phyloP scores from a whole-genome alignment of 2,329 filamentous ascomycete genomes.

The Calonectria multiphialidica region DNA sequence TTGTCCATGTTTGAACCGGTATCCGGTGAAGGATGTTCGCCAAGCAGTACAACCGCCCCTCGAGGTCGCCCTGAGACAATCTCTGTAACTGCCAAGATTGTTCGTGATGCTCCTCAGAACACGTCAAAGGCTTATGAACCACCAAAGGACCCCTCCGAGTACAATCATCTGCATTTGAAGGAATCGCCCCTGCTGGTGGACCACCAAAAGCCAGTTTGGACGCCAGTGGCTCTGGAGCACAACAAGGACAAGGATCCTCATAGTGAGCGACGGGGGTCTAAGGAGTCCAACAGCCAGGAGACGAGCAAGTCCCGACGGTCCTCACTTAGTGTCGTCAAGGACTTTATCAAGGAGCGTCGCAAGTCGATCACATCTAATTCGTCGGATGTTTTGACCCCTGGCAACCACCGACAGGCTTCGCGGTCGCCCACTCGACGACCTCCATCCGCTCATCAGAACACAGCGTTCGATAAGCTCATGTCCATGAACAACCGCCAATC shows the following conservation, averaged over 20 bases:
- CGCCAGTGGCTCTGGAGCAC: conserved; percentile 43
- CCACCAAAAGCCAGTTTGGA: conserved; percentile 56
- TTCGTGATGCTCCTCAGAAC: conserved; percentile 71
- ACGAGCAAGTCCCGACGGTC: conserved; percentile 62
- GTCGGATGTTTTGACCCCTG: conserved; percentile 50
- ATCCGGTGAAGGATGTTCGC: conserved; percentile 34
- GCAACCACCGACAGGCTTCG: conserved; percentile 43
- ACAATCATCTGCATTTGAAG: conserved; percentile 63
- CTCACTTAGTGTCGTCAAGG: conserved; percentile 70
- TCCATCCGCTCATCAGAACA: conserved; percentile 59
- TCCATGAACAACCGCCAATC: conserved; percentile 75
- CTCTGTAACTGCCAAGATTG: conserved; percentile 88
- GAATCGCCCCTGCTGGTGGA: conserved; percentile 71
- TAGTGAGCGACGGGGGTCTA: conserved; percentile 61
- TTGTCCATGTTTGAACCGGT: conserved; percentile 66
- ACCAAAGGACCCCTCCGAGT: conserved; percentile 57
- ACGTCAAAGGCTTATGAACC: conserved; percentile 56
- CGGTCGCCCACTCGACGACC: conserved; percentile 62
- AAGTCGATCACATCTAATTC: conserved; percentile 63
- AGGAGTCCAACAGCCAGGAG: conserved; percentile 46
- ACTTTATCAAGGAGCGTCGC: conserved; percentile 71
- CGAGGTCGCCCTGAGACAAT: conserved; percentile 77
- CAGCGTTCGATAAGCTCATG: conserved; percentile 67
- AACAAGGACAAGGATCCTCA: conserved; percentile 57
- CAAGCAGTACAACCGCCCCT: conserved; percentile 50